Conservation (phyloP, 176 grass and related monocot genomes). For the Carex cristatella region DNA sequence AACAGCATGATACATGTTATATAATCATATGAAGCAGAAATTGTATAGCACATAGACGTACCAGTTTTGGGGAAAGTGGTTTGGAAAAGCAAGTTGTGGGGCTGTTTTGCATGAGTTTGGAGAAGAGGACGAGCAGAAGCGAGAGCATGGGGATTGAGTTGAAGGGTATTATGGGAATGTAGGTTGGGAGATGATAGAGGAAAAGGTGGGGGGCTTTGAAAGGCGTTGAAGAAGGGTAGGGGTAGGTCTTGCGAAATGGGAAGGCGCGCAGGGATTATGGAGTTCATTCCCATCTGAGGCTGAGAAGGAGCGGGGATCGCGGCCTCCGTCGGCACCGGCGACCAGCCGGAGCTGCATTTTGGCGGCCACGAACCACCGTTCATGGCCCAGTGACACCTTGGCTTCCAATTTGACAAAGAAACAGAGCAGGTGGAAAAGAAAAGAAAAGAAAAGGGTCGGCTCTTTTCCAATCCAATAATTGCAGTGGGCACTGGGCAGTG, state of each 20-base stretch:
- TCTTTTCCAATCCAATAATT: conserved; percentile 1
- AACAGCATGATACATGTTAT: neutral
- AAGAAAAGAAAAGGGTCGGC: neutral
- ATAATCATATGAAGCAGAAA: neutral
- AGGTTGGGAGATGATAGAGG: conserved; percentile 28
- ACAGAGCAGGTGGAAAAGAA: neutral
- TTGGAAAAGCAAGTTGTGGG: conserved; percentile 6
- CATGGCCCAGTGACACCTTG: neutral
- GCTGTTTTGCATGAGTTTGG: conserved; percentile 28
- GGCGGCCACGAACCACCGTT: conserved; percentile 14
- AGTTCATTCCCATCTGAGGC: conserved; percentile 30
- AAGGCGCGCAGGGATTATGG: conserved; percentile 33
- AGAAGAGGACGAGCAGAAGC: conserved; percentile 10
- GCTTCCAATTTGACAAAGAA: neutral
- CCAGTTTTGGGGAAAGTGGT: conserved; percentile 12
- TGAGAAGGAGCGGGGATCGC: conserved; percentile 8
- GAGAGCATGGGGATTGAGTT: neutral
- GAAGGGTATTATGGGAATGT: conserved; percentile 26
- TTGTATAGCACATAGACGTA: neutral
- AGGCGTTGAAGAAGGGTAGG: neutral
- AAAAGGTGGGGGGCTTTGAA: conserved; percentile 18
- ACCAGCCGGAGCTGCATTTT: conserved; percentile 25
- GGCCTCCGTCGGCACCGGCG: neutral
- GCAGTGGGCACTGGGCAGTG: no score
- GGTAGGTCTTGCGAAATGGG: conserved; percentile 30